Percentiles rank a stretch among this genome's conserved stretches.
Evolutionary conservation across 805 yeast genomes (phyloP).

Genomic region (Wickerhamomyces bovis): DNA sequence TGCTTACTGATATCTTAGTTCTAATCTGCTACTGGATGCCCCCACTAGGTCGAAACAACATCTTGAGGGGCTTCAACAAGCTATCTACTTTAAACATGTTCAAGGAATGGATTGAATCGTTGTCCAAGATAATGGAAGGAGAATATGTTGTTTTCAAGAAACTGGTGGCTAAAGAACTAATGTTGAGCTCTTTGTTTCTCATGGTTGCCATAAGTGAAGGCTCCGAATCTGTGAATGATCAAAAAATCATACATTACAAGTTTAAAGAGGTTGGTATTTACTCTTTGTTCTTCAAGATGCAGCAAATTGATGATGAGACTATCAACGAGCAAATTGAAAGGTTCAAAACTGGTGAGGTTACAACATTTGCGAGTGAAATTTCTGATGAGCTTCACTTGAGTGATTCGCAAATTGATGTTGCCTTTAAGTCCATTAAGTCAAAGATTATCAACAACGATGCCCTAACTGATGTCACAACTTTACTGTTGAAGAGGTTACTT

Average conservation of each 20-base stretch:
- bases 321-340: constrained; percentile 20
- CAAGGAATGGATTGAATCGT: constrained; percentile 16
- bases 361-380: constrained; percentile 12
- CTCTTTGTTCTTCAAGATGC: constrained; percentile 28
- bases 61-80: constrained; percentile 21
- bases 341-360: constrained; percentile 14
- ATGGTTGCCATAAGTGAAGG: constrained; percentile 20
- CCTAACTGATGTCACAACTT: constrained; percentile 57
- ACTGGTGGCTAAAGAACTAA: constrained; percentile 13
- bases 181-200: constrained; percentile 16
- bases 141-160: constrained; percentile 18
- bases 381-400: constrained; percentile 23
- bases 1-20: constrained; percentile 48
- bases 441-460: constrained; percentile 42
- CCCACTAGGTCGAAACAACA: constrained; percentile 26
- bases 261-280: constrained; percentile 34
- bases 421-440: constrained; percentile 9
- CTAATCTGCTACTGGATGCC: constrained; percentile 21
- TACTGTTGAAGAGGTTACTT: constrained; percentile 48
- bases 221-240: constrained; percentile 22
- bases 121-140: constrained; percentile 10
- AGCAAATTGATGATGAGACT: constrained; percentile 35
- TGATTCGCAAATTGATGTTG: constrained; percentile 10
- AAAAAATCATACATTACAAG: constrained; percentile 22
- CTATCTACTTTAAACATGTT: constrained; percentile 14